Percentiles rank a stretch among this genome's conserved stretches.
phyloP scores from a whole-genome alignment of 176 grass and related monocot genomes.

The Hordeum marinum region DNA sequence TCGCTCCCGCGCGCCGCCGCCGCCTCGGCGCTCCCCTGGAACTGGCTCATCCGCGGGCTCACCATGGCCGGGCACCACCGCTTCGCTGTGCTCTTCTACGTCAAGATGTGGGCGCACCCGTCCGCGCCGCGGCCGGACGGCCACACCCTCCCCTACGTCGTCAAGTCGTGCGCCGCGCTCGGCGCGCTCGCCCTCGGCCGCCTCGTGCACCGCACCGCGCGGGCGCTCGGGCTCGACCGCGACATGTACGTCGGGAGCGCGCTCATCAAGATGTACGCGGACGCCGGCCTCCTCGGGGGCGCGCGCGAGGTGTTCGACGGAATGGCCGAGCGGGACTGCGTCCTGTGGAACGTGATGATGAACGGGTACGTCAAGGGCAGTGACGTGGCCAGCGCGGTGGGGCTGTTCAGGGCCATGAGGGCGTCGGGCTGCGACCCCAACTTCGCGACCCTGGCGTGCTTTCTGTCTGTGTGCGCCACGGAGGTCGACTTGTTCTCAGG shows the following conservation, averaged over 20 bases:
- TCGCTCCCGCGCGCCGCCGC: slow-evolving; percentile 33
- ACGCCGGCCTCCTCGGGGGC: slow-evolving; percentile 21
- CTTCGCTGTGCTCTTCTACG: slow-evolving; percentile 59
- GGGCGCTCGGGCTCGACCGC: slow-evolving; percentile 36
- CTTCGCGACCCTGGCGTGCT: slow-evolving; percentile 56
- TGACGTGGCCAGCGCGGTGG: slow-evolving; percentile 24
- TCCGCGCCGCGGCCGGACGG: slow-evolving; percentile 43
- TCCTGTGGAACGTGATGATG: slow-evolving; percentile 86
- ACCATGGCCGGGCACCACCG: slow-evolving; percentile 44
- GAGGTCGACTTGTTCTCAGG: slow-evolving; percentile 51
- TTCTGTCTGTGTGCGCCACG: slow-evolving; percentile 62
- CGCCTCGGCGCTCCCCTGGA: slow-evolving; percentile 58
- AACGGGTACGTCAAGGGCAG: slow-evolving; percentile 50
- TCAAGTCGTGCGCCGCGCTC: slow-evolving; percentile 64
- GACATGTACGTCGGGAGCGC: slow-evolving; percentile 67
- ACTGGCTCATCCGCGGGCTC: slow-evolving; percentile 86
- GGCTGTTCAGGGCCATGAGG: slow-evolving; percentile 52
- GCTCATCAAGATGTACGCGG: slow-evolving; percentile 64
- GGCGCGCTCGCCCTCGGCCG: slow-evolving; percentile 48
- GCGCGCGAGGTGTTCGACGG: slow-evolving; percentile 70
- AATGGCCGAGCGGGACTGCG: slow-evolving; percentile 64
- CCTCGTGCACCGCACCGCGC: slow-evolving; percentile 59
- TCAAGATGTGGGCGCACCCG: slow-evolving; percentile 75
- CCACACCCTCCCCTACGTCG: slow-evolving; percentile 68
- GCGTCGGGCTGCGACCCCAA: slow-evolving; percentile 21